Evolutionary conservation across 306 rosid genomes (phyloP), one percentile per base, ranked within the genome.

Genomic region (Cicer yamashitae): DNA sequence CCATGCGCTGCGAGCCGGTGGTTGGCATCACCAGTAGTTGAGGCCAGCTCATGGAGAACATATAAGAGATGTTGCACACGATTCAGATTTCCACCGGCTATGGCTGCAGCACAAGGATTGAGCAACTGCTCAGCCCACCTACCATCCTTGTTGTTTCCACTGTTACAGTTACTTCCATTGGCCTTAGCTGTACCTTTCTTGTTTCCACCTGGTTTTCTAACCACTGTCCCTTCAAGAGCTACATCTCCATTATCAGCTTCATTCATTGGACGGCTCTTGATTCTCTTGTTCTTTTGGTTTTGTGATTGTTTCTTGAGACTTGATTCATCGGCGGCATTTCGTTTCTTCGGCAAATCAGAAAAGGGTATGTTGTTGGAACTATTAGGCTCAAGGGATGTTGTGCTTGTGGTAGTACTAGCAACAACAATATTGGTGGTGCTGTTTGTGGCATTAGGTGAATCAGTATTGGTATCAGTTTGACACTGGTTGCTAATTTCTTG

Each of bases 101-200:
- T 82, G 58, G 98, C 97, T 8, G 39, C 37, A 15, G 96, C 97
- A 76, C 98, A 91, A 38, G 98, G 98, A 54, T 88, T 94, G 6
- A 91, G 90, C 79, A 94, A 75, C 72, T 94, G 94, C 78, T 94
- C 98, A 6, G 98, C 98, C 98, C 98, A 94, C 75, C 96, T 91
- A 22, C 98, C 98, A 66, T 94, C 97, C 78, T 86, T 94, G 79
- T 75, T 84, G 58, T 82, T 90, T 45, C 92, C 82, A 53, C 74
- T 88, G 81, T 77, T 77, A 52, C 84, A 30, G 89, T 84, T 93
- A 67, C 70, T 91, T 22, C 89, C 94, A 1, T 80, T 75, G n/a
- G 71, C 82, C 82, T 85, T 91, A 4, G 47, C 68, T 10, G 75
- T 70, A 44, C 88, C 84, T 78, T 69, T 93, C 86, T 68, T 91